phyloP scores from a whole-genome alignment of 768 basidiomycete species.

The Lentinula edodes region DNA sequence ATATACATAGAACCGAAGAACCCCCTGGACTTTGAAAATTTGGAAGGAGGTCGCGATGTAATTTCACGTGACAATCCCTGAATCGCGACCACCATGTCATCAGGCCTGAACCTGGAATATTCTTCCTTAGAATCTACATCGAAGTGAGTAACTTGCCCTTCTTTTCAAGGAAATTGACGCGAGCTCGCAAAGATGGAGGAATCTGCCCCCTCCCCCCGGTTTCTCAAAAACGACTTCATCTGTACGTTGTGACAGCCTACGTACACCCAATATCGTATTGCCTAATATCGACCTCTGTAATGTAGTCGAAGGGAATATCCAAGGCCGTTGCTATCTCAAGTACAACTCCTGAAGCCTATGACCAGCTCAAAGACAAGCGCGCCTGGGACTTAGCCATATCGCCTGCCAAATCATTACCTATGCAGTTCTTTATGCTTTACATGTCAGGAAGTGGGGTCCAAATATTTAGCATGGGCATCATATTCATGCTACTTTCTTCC shows the following conservation, averaged over 20 bases:
- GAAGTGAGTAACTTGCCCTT: conserved; percentile 20
- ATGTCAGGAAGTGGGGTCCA: conserved; percentile 96
- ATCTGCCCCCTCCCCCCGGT: conserved; percentile 63
- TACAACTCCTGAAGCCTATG: conserved; percentile 44
- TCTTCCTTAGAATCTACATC: conserved; percentile 33
- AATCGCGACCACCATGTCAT: not conserved
- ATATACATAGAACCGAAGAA: no score
- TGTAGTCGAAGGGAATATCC: conserved; percentile 35
- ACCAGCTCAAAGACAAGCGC: conserved; percentile 66
- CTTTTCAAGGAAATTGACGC: not conserved
- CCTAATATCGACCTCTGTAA: conserved; percentile 2
- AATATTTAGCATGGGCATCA: conserved; percentile 95
- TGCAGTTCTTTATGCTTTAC: conserved; percentile 98
- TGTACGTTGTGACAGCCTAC: conserved; percentile 12
- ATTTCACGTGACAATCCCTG: not conserved
- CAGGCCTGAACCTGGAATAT: conserved; percentile 30
- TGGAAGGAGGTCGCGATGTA: no score
- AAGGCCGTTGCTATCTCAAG: conserved; percentile 22
- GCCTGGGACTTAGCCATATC: conserved; percentile 83
- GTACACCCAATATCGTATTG: conserved; percentile 11
- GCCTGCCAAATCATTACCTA: conserved; percentile 88
- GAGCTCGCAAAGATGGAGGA: conserved; percentile 45
- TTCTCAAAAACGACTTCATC: conserved; percentile 45
- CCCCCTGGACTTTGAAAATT: no score
- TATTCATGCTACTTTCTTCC: conserved; percentile 84